These are phyloP conservation scores for Chamaecyparis obtusa DNA, from an alignment of 75 land plant species.

Conservation along the genomic window DNA sequence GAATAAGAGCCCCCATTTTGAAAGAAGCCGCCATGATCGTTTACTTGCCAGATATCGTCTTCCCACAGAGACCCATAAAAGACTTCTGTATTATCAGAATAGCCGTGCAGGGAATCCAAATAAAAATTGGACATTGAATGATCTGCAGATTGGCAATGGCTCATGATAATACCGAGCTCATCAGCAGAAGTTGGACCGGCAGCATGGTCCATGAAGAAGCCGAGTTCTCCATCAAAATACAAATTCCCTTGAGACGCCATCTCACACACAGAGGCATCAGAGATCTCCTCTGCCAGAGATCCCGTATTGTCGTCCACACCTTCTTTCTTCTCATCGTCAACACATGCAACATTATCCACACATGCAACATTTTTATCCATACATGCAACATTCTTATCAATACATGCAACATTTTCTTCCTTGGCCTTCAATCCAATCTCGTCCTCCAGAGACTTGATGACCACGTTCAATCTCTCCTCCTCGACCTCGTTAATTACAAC, in stretches of 20 bases:
- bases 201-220: slow-evolving; percentile 2
- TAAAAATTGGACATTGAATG: slow-evolving; percentile 5
- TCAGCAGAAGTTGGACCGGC: not conserved
- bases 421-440: not conserved
- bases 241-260: not conserved
- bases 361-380: not conserved
- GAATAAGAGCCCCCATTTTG: not conserved
- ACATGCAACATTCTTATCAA: not conserved
- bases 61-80: slow-evolving; percentile 6
- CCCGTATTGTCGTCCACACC: not conserved
- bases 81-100: not conserved
- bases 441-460: slow-evolving; percentile 1
- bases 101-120: not conserved
- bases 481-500: not conserved
- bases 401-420: not conserved
- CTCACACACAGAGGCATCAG: not conserved
- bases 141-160: not conserved
- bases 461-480: slow-evolving; percentile 3
- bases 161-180: not conserved
- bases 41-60: slow-evolving; percentile 7
- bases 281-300: not conserved
- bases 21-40: not conserved
- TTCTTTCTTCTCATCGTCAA: not conserved
- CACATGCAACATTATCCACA: not conserved
- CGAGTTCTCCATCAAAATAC: slow-evolving; percentile 3